Percentiles rank a stretch among this genome's conserved stretches.
phyloP scores from a whole-genome alignment of 768 basidiomycete species.

The Mrakia hoshinonis region DNA sequence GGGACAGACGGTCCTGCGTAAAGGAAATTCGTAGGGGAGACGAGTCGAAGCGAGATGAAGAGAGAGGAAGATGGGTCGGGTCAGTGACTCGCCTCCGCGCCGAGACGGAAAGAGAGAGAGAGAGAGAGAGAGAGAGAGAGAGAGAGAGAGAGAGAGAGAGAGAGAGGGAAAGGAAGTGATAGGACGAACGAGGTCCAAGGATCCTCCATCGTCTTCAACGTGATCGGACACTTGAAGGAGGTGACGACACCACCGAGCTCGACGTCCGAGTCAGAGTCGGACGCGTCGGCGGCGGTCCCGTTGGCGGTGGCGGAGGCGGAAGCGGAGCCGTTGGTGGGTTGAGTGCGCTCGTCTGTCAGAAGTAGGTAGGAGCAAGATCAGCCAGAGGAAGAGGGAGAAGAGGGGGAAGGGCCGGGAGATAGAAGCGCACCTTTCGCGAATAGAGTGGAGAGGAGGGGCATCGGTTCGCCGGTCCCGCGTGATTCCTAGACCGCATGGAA shows the following conservation, averaged over 20 bases:
- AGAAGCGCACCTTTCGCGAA: background rate
- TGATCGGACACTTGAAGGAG: constrained; percentile 6
- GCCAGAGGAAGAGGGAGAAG: background rate
- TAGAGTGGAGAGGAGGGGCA: background rate
- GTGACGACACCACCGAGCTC: background rate
- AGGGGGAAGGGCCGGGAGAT: background rate
- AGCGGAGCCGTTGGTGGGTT: background rate
- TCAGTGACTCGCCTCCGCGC: too few species aligned
- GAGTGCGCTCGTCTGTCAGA: background rate
- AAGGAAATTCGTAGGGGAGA: background rate
- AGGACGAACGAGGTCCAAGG: background rate
- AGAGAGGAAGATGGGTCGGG: background rate
- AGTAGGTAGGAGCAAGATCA: background rate
- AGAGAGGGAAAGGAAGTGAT: too few species aligned
- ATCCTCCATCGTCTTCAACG: background rate
- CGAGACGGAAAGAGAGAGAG: too few species aligned
- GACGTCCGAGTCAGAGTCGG: constrained; percentile 7
- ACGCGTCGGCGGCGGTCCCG: background rate
- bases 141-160: background rate
- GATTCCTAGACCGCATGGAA: background rate
- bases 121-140: background rate
- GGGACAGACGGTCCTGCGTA: background rate
- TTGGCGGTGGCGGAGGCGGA: background rate
- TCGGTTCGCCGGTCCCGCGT: background rate
- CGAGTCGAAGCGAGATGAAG: too few species aligned